Evolutionary conservation across 1,284 basidiomycete species (phyloP), one percentile per base, ranked within the genome.

Genomic region (Tetrapyrgos nigripes): DNA sequence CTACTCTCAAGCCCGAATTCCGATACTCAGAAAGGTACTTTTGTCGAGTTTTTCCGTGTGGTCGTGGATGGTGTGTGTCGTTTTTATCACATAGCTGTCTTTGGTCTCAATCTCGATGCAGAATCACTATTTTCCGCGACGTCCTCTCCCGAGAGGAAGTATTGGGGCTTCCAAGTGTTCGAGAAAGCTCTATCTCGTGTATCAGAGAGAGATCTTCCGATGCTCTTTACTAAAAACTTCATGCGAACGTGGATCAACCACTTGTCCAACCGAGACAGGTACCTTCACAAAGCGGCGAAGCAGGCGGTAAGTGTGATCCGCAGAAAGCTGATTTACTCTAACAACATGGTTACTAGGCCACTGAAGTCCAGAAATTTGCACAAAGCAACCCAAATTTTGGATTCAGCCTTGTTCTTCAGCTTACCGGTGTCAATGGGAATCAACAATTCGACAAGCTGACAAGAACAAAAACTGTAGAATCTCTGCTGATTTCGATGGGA

Each of bases 191-290:
- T 98, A 40, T 83, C 86, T 8, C 86, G 88, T 17, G 83, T 95
- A 21, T 80, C 83, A 6, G 76, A 85, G 19, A 73, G 83, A 24
- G 88, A 88, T 53, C 81, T 96, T 66, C 90, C 94, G 0, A 88
- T 94, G 81, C 80, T 98, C 19, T 97, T 98, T 75, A 97, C 94
- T 11, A 91, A 91, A 66, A 97, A 98, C 73, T 94, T 98, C 68
- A 96, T 98, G 92, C 89, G 95, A 45, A 91, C 91, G 40, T 97
- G 96, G 93, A 96, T 97, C 65, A 97, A 97, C 73, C 95, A 98
- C 70, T 83, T 99, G 21, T 91, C 93, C 1, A 91, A 92, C 56
- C 83, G 84, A 55, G 95, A 98, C 73, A 85, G 96, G 55, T 89
- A 95, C 71, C 78, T 98, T 31, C 94, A 98, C 79, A 95, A 93